Evolutionary conservation across 352 stramenopile species (phyloP).

Genomic region (Peronospora belbahrii): DNA sequence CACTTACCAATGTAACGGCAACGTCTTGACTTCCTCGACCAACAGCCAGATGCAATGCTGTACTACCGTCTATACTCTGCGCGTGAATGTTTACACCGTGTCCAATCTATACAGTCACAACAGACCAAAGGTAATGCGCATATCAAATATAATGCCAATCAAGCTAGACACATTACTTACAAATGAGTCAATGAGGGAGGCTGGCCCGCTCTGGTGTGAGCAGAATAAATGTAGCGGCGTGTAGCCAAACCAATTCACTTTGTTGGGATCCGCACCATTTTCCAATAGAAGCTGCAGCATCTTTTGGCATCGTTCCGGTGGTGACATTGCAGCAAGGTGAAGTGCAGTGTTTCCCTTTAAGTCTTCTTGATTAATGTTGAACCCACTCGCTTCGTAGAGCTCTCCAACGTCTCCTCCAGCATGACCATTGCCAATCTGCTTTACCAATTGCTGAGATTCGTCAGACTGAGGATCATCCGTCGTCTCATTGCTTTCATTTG

Average conservation of each 20-base stretch:
- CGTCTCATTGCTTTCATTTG: conserved; percentile 4
- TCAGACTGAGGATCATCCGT: conserved; percentile 1
- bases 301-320: conserved; percentile 69
- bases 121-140: neutral
- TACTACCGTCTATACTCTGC: conserved; percentile 80
- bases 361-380: conserved; percentile 77
- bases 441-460: conserved; percentile 6
- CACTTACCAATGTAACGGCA: conserved; percentile 58
- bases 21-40: conserved; percentile 67
- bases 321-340: conserved; percentile 79
- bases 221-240: conserved; percentile 81
- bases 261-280: conserved; percentile 70
- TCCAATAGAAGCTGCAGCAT: conserved; percentile 77
- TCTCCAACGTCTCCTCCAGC: neutral
- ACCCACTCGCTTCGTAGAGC: conserved; percentile 23
- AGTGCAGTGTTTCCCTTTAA: conserved; percentile 79
- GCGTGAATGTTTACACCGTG: conserved; percentile 68
- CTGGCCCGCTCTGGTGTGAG: conserved; percentile 63
- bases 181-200: conserved; percentile 69
- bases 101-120: conserved; percentile 45
- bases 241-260: conserved; percentile 83
- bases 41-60: conserved; percentile 71
- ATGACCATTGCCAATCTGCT: conserved; percentile 4
- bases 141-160: neutral
- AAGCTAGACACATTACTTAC: conserved; percentile 37